A percentile compares a stretch with the other conserved stretches of the same genome.
phyloP scores from a whole-genome alignment of 495 filamentous ascomycete species.

The Clavariopsis aquatica region DNA sequence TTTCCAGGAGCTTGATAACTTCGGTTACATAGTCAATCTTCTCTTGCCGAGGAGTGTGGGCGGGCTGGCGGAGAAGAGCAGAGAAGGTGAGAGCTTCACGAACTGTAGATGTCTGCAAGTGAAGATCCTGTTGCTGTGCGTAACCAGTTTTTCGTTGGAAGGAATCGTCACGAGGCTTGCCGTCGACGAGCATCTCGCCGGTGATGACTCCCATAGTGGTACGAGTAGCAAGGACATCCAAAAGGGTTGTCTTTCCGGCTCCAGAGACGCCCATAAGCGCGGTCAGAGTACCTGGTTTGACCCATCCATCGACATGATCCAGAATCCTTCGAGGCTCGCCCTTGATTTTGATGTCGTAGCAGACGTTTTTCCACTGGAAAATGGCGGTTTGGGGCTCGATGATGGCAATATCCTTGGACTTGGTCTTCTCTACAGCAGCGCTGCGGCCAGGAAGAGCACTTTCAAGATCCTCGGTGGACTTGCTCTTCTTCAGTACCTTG shows the following conservation, averaged over 20 bases:
- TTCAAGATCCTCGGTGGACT: constrained; percentile 57
- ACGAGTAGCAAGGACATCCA: constrained; percentile 73
- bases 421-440: constrained; percentile 48
- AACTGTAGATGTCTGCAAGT: constrained; percentile 81
- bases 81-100: constrained; percentile 82
- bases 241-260: constrained; percentile 72
- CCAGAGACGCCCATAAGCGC: constrained; percentile 81
- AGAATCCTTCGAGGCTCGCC: constrained; percentile 71
- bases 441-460: constrained; percentile 47
- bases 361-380: constrained; percentile 84
- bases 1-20: constrained; percentile 84
- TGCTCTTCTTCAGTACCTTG: constrained; percentile 60
- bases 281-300: constrained; percentile 85
- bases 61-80: constrained; percentile 81
- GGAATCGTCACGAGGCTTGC: constrained; percentile 68
- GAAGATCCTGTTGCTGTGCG: constrained; percentile 94
- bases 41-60: constrained; percentile 63
- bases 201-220: constrained; percentile 84
- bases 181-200: constrained; percentile 84
- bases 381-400: constrained; percentile 68
- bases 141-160: constrained; percentile 96
- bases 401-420: constrained; percentile 49
- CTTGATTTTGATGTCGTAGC: constrained; percentile 90
- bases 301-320: constrained; percentile 84
- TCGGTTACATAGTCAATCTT: constrained; percentile 88